These are phyloP conservation scores for Circinella umbellata DNA, from an alignment of 371 early-diverging fungal genomes.

Conservation along the genomic window DNA sequence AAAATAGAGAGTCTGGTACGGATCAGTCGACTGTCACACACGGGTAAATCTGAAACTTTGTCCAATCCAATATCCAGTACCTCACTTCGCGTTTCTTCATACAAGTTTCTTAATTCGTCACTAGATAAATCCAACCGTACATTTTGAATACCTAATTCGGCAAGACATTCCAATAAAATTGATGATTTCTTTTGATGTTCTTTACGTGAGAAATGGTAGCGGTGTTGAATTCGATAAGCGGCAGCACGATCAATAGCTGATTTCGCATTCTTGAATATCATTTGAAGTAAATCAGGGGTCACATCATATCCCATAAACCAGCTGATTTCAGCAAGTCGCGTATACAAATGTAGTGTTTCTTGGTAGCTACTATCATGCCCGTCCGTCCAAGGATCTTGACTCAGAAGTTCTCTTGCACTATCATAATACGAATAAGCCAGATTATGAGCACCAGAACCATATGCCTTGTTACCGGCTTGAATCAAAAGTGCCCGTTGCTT, in stretches of 20 bases:
- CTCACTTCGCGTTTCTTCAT: constrained; percentile 33
- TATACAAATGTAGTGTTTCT: constrained; percentile 50
- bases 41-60: constrained; percentile 35
- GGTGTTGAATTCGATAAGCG: constrained; percentile 48
- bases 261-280: constrained; percentile 40
- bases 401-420: constrained; percentile 35
- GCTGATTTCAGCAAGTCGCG: constrained; percentile 47
- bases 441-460: constrained; percentile 47
- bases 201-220: constrained; percentile 42
- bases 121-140: constrained; percentile 29
- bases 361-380: constrained; percentile 42
- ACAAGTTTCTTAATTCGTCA: constrained; percentile 28
- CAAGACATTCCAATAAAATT: constrained; percentile 43
- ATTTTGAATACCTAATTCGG: constrained; percentile 44
- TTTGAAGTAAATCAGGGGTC: constrained; percentile 29
- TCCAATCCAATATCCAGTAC: constrained; percentile 39
- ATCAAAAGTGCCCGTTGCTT: constrained; percentile 37
- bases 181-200: constrained; percentile 35
- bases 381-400: constrained; percentile 42
- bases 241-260: constrained; percentile 50
- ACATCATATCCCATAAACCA: constrained; percentile 43
- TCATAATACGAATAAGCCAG: constrained; percentile 46
- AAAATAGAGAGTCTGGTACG: constrained; percentile 44
- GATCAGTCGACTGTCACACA: constrained; percentile 44
- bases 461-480: constrained; percentile 50